Percentiles rank a stretch among this genome's conserved stretches.
phyloP scores from a whole-genome alignment of 2,329 filamentous ascomycete species.

The Pseudogymnoascus sp. region DNA sequence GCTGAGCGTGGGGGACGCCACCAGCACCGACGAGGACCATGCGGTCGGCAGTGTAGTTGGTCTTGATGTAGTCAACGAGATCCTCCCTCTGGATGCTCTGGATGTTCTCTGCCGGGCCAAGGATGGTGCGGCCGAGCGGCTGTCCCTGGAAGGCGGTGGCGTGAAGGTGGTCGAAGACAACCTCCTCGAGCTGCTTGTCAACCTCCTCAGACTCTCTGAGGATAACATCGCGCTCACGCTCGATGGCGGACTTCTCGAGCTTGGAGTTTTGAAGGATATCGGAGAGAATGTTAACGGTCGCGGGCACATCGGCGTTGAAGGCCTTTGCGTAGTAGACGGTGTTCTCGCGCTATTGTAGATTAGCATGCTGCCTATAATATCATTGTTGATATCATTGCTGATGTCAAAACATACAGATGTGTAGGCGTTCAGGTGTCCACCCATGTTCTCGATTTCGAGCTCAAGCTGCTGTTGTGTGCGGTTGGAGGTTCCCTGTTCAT shows the following conservation, averaged over 20 bases:
- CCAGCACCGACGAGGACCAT: conserved; percentile 97
- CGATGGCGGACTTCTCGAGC: conserved; percentile 85
- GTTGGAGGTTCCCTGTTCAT: conserved; percentile 73
- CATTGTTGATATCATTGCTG: neutral
- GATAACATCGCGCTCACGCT: conserved; percentile 98
- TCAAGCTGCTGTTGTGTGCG: conserved; percentile 95
- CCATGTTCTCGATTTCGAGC: conserved; percentile 99
- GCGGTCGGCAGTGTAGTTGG: conserved; percentile 98
- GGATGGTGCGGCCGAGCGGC: conserved; percentile 92
- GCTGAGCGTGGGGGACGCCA: conserved; percentile 85
- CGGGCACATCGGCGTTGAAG: conserved; percentile 95
- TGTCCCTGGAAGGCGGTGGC: conserved; percentile 96
- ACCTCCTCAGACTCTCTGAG: conserved; percentile 98
- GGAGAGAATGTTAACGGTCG: conserved; percentile 95
- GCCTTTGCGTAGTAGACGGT: conserved; percentile 99
- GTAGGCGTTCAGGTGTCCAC: conserved; percentile 97
- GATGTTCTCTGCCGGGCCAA: conserved; percentile 97
- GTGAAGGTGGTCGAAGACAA: conserved; percentile 98
- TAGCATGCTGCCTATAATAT: neutral
- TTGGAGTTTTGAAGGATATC: conserved; percentile 99
- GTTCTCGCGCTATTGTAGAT: conserved; percentile 71
- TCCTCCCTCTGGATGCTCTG: conserved; percentile 89
- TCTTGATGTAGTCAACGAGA: conserved; percentile 94
- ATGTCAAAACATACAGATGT: conserved; percentile 68
- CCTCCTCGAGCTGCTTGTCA: conserved; percentile 99